phyloP scores from a whole-genome alignment of 2,329 filamentous ascomycete species.

The Exophiala viscosa region DNA sequence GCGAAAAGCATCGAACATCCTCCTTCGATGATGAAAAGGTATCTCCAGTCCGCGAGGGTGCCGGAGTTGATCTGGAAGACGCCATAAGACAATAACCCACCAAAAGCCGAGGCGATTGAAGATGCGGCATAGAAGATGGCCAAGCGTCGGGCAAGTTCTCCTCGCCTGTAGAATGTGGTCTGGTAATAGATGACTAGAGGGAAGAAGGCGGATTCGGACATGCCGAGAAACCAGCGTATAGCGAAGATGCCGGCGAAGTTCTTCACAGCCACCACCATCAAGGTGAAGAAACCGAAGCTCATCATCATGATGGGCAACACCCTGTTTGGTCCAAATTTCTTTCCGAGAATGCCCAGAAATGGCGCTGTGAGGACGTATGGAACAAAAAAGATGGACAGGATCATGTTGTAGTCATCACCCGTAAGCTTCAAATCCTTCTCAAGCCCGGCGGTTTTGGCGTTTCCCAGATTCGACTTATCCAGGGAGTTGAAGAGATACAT shows the following conservation, averaged over 20 bases:
- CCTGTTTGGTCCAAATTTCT: slow-evolving; percentile 61
- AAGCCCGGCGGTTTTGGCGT: slow-evolving; percentile 56
- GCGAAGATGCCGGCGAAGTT: slow-evolving; percentile 63
- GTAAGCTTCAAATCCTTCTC: slow-evolving; percentile 54
- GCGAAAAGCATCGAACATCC: slow-evolving; percentile 53
- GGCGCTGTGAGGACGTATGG: slow-evolving; percentile 69
- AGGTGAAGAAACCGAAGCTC: slow-evolving; percentile 61
- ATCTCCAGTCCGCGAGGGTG: slow-evolving; percentile 49
- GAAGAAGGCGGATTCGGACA: slow-evolving; percentile 32
- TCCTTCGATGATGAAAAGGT: slow-evolving; percentile 57
- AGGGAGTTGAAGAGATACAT: slow-evolving; percentile 53
- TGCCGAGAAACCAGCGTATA: slow-evolving; percentile 66
- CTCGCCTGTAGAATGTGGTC: slow-evolving; percentile 67
- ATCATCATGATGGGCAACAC: slow-evolving; percentile 68
- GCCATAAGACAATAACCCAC: slow-evolving; percentile 56
- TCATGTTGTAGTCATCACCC: slow-evolving; percentile 63
- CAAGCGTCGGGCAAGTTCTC: slow-evolving; percentile 65
- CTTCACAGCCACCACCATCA: slow-evolving; percentile 44
- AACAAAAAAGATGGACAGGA: slow-evolving; percentile 70
- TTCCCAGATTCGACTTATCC: slow-evolving; percentile 53
- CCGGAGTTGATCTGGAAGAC: slow-evolving; percentile 56
- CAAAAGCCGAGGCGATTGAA: slow-evolving; percentile 67
- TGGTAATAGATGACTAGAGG: slow-evolving; percentile 52
- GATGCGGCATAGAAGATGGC: slow-evolving; percentile 72
- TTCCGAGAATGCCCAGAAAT: slow-evolving; percentile 63